Conservation (phyloP, 2,329 filamentous ascomycete species). For the Pseudogymnoascus destructans region DNA sequence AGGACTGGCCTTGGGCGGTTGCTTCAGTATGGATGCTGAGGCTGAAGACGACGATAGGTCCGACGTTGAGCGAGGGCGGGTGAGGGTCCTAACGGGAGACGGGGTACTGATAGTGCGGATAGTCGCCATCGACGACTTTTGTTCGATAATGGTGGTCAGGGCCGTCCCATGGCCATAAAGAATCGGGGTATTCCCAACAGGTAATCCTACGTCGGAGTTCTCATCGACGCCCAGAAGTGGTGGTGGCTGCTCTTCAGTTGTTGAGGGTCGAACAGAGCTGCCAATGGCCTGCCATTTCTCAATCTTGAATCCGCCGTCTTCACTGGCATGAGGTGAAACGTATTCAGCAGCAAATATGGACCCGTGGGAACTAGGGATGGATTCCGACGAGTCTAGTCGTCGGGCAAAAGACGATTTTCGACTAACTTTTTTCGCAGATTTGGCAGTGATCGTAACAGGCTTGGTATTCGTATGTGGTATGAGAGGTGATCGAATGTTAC, state of each 20-base stretch:
- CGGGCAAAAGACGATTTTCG: conserved; percentile 23
- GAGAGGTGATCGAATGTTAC: background rate
- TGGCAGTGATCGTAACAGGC: background rate
- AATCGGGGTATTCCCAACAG: conserved; percentile 25
- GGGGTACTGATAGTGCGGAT: conserved; percentile 23
- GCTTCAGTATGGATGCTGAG: background rate
- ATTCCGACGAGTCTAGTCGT: conserved; percentile 28
- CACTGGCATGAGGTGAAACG: conserved; percentile 25
- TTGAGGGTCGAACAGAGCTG: background rate
- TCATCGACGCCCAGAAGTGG: conserved; percentile 21
- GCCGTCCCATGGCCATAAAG: conserved; percentile 30
- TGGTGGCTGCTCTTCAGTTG: background rate
- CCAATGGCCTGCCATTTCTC: conserved; percentile 17
- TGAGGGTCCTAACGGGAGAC: conserved; percentile 17
- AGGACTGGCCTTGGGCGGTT: background rate
- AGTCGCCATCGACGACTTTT: conserved; percentile 27
- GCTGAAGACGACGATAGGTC: background rate
- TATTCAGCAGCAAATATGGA: conserved; percentile 30
- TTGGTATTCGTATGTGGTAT: background rate
- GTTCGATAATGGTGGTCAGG: conserved; percentile 31
- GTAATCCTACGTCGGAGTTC: conserved; percentile 21
- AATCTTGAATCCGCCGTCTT: conserved; percentile 18
- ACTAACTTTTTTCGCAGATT: conserved; percentile 20
- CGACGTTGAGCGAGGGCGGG: background rate
- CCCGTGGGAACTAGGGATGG: conserved; percentile 26